Base-by-base conservation (phyloP, 2,329 filamentous ascomycete species). In the Fusarium subtropicale region DNA sequence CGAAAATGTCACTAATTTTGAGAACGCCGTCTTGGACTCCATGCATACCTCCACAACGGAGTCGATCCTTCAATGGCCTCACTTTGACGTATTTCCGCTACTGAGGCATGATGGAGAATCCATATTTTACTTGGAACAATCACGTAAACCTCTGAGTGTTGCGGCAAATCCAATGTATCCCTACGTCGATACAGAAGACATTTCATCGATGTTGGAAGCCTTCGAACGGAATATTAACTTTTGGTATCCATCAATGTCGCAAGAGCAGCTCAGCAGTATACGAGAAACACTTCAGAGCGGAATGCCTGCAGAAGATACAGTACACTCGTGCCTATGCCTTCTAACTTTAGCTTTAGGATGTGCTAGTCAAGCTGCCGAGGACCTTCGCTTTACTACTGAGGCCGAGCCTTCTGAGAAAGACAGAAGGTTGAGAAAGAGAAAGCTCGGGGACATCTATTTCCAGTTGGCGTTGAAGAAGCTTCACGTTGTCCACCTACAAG, bases 31-130 rank as follows among this genome's bases (percentile, higher is more conserved):
- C 4, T 74, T 86, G 7, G 82, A 84, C 12, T 82, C 81, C 1
- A 81, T 84, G 77, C 84, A 85, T 69, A 84, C 82, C 1, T 85
- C 83, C 1, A 82, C 83, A 1, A 85, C 83, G 0, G 83, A 86
- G 68, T 83, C 81, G 0, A 79, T 86, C n/a, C 77, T 86, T 1
- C 81, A 83, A 57, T 86, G 84, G 84, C 83, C 82, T 9, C 81
- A 85, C 56, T 85, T 86, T 56, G 79, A 84, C 30, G 74, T 77
- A 3, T 83, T 83, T 44, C 79, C 81, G 3, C 77, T 78, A 13
- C 76, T 86, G 26, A 76, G 83, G 2, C 74, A 80, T 30, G 80
- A 81, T 18, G 81, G 82, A 26, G 73, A 77, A 3, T 80, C 83
- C 3, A 83, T 86, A 26, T 86, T 85, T 51, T 77, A 81, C 20